Evolutionary conservation across 257 asterid species (phyloP).

Genomic region (Solanum chmielewskii): DNA sequence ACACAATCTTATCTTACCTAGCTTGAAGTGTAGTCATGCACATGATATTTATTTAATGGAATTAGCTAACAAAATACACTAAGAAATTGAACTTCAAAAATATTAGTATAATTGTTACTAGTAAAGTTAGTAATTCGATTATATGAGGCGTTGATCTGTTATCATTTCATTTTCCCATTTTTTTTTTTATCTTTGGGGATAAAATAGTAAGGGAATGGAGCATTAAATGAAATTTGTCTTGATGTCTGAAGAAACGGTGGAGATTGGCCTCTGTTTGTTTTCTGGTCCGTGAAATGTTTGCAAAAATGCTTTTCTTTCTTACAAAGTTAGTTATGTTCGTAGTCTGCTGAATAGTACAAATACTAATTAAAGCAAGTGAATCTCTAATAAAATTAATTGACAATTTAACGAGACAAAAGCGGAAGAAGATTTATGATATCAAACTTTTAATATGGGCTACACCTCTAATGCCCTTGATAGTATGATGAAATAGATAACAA

Average conservation of each 20-base stretch:
- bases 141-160: neutral
- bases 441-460: no score
- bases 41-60: no score
- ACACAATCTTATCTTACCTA: neutral
- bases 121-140: neutral
- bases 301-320: neutral
- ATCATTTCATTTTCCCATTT: no score
- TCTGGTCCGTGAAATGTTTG: neutral
- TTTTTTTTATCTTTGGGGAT: neutral
- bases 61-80: no score
- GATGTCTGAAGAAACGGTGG: neutral
- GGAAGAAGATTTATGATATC: no score
- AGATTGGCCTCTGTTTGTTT: neutral
- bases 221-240: neutral
- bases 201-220: neutral
- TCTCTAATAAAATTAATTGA: no score
- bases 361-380: neutral
- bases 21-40: no score
- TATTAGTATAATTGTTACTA: neutral
- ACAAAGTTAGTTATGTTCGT: neutral
- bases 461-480: no score
- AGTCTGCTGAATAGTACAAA: neutral
- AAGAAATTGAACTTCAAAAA: neutral
- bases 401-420: rapidly evolving
- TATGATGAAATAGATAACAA: neutral